Conservation (phyloP, 139 green algal species). For the Tetraselmis chui region DNA sequence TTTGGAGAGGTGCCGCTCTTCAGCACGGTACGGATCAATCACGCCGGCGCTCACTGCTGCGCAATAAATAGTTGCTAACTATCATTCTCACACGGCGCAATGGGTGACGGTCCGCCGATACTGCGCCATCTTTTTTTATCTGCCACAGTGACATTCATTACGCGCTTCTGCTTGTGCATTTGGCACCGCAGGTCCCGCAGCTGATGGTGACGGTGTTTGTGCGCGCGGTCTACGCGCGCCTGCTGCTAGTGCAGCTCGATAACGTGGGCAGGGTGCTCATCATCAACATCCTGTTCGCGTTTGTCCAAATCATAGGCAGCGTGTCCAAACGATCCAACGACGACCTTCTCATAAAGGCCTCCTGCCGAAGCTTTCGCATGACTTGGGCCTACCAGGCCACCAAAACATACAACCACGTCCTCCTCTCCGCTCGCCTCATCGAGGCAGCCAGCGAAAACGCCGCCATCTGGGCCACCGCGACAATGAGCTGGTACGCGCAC, state of each 20-base stretch:
- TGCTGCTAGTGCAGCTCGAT: background rate
- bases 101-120: too few species aligned
- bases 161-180: too few species aligned
- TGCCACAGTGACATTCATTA: too few species aligned
- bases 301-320: background rate
- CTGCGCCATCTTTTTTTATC: too few species aligned
- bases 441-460: background rate
- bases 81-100: too few species aligned
- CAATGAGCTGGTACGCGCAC: background rate
- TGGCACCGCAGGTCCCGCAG: background rate
- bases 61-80: too few species aligned
- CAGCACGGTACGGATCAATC: background rate
- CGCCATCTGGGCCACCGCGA: background rate
- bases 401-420: background rate
- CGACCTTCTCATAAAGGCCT: background rate
- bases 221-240: background rate
- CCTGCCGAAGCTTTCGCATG: background rate
- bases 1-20: background rate
- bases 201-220: background rate
- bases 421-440: background rate
- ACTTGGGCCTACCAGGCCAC: background rate
- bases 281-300: background rate
- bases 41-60: too few species aligned
- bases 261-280: background rate
- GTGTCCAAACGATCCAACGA: background rate